phyloP scores from a whole-genome alignment of 1,139 yeast genomes.

The Saccharomyces hybrid region DNA sequence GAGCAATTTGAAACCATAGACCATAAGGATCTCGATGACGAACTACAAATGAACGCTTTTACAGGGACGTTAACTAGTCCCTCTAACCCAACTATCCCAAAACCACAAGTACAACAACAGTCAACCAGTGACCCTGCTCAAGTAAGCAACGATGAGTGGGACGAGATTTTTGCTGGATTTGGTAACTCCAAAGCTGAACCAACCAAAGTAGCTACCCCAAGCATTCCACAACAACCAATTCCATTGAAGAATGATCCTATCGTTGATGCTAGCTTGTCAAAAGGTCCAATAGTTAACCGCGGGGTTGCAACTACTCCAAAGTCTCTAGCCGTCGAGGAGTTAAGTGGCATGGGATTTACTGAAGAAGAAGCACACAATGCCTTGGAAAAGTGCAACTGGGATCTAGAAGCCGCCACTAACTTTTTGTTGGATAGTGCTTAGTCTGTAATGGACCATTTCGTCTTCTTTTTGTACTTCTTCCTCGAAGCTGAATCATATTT shows the following conservation, averaged over 20 bases:
- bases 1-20: constrained; percentile 25
- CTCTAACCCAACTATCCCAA: constrained; percentile 6
- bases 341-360: constrained; percentile 86
- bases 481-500: neutral
- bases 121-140: constrained; percentile 10
- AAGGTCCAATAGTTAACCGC: constrained; percentile 22
- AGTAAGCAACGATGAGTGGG: constrained; percentile 73
- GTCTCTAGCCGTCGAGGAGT: constrained; percentile 55
- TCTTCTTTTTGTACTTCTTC: neutral
- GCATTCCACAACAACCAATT: constrained; percentile 10
- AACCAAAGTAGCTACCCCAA: neutral
- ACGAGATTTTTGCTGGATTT: constrained; percentile 84
- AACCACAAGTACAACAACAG: constrained; percentile 2
- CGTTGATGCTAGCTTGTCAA: constrained; percentile 2
- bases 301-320: constrained; percentile 36
- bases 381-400: constrained; percentile 59
- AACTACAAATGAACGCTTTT: constrained; percentile 33
- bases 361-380: constrained; percentile 59
- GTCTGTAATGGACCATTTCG: neutral
- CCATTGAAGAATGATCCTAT: constrained; percentile 3
- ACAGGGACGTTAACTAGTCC: constrained; percentile 27
- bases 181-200: constrained; percentile 39
- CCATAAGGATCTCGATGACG: constrained; percentile 27
- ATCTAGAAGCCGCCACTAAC: constrained; percentile 79
- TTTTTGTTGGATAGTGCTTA: constrained; percentile 62